Conservation (phyloP, 2,329 filamentous ascomycete species). For the Fusarium nygamai region DNA sequence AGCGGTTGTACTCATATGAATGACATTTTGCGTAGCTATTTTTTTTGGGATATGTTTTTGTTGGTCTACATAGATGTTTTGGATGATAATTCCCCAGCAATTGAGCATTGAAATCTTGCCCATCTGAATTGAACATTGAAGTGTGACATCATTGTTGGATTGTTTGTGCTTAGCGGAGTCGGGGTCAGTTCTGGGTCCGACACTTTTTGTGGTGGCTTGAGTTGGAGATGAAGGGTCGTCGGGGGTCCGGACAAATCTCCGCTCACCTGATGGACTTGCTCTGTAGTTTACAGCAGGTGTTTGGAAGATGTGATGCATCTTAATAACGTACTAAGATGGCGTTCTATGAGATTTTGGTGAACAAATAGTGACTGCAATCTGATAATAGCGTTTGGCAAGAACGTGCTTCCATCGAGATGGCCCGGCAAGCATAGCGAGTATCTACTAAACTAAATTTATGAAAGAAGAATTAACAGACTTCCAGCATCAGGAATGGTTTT, state of each 20-base stretch:
- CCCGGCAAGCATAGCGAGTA: neutral
- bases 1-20: slow-evolving; percentile 17
- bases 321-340: accelerated
- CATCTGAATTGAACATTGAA: neutral
- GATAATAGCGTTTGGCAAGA: neutral
- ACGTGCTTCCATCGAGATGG: accelerated
- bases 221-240: neutral
- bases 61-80: slow-evolving; percentile 20
- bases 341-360: accelerated
- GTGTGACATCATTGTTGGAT: neutral
- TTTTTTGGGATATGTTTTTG: slow-evolving; percentile 7
- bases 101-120: slow-evolving; percentile 15
- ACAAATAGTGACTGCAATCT: neutral
- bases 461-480: neutral
- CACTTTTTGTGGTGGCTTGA: neutral
- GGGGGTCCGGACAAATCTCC: neutral
- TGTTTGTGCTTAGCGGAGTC: neutral
- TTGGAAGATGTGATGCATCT: neutral
- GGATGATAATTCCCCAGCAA: slow-evolving; percentile 22
- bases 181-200: neutral
- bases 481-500: too few species aligned
- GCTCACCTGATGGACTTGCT: neutral
- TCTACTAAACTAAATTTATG: neutral
- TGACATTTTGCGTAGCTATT: slow-evolving; percentile 22
- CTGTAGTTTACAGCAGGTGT: neutral